A percentile compares a stretch with the other conserved stretches of the same genome.
Evolutionary conservation across 2,329 filamentous ascomycete genomes (phyloP).

Genomic region (Fusarium concolor): DNA sequence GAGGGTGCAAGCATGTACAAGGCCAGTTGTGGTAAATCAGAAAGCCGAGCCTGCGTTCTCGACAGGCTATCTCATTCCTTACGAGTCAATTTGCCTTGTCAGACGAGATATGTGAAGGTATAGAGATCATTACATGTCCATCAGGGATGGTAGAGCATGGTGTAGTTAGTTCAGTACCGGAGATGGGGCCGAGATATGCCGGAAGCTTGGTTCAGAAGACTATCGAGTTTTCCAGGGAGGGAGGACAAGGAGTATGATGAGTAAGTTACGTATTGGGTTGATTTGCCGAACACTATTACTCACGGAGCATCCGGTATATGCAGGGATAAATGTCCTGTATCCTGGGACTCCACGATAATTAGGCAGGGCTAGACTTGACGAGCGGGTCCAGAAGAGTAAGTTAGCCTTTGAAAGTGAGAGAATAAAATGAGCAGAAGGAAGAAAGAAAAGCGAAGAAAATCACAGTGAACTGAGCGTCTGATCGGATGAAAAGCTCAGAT

Average conservation of each 20-base stretch:
- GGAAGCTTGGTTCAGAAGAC: conserved; percentile 8
- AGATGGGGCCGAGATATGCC: conserved; percentile 21
- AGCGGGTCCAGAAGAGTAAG: conserved; percentile 4
- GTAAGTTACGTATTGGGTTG: conserved; percentile 10
- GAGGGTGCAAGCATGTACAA: conserved; percentile 18
- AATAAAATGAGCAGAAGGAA: background rate
- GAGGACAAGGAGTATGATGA: background rate
- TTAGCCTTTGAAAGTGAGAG: background rate
- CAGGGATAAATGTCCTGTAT: conserved; percentile 23
- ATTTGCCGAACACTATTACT: conserved; percentile 12
- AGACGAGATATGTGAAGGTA: conserved; percentile 13
- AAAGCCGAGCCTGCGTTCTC: conserved; percentile 13
- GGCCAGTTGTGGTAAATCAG: background rate
- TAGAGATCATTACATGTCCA: conserved; percentile 2
- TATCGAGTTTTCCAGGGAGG: background rate
- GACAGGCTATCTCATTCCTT: conserved; percentile 17
- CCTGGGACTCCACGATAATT: conserved; percentile 11
- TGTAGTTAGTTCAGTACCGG: no score
- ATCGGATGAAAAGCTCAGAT: conserved; percentile 31
- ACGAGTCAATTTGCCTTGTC: conserved; percentile 6
- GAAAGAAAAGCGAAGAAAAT: background rate
- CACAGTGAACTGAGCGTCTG: background rate
- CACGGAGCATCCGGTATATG: conserved; percentile 29
- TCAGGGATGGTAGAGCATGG: background rate
- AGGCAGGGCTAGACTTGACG: conserved; percentile 1